These are phyloP conservation scores for Yamadazyma membranifaciens DNA, from an alignment of 1,139 yeast genomes.

Conservation along the genomic window DNA sequence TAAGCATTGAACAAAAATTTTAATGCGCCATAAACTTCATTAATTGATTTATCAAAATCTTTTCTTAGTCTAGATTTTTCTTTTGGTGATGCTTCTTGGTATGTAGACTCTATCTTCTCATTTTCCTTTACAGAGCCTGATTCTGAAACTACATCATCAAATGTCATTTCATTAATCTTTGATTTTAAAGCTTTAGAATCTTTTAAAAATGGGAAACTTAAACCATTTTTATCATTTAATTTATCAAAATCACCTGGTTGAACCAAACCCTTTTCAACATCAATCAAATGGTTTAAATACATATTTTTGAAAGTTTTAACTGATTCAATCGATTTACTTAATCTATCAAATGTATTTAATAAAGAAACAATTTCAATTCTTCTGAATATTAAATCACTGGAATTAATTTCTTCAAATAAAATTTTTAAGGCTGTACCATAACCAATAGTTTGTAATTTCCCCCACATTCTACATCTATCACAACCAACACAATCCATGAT, in stretches of 20 bases:
- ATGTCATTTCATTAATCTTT: conserved; percentile 11
- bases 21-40: conserved; percentile 61
- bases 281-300: conserved; percentile 45
- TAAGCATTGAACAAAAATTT: conserved; percentile 68
- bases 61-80: conserved; percentile 6
- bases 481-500: conserved; percentile 99
- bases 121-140: not conserved
- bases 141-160: conserved; percentile 2
- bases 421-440: conserved; percentile 95
- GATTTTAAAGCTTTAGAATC: conserved; percentile 13
- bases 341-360: conserved; percentile 86
- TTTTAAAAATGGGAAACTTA: conserved; percentile 41
- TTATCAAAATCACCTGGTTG: conserved; percentile 45
- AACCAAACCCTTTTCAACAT: conserved; percentile 39
- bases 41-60: conserved; percentile 49
- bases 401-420: conserved; percentile 66
- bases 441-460: conserved; percentile 94
- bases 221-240: conserved; percentile 26
- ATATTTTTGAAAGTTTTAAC: conserved; percentile 66
- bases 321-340: conserved; percentile 79
- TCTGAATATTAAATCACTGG: conserved; percentile 51
- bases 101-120: not conserved
- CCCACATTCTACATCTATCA: conserved; percentile 97
- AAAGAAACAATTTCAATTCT: conserved; percentile 89
- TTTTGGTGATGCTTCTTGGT: not conserved